phyloP scores from a whole-genome alignment of 352 stramenopile genomes.

The Halophytophthora batemanensis region DNA sequence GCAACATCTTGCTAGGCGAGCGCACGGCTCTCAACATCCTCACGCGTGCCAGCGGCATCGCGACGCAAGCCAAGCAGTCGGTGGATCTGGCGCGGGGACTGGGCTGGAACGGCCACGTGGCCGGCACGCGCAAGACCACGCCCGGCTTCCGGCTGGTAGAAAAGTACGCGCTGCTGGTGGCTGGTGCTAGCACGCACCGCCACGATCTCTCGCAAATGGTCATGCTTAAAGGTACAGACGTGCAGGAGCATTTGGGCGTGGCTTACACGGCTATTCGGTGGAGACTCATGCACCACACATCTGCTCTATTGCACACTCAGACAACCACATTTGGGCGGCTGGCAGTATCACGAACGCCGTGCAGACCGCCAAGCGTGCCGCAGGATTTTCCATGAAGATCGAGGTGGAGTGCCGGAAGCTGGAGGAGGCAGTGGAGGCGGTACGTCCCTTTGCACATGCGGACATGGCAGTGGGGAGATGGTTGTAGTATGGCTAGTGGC shows the following conservation, averaged over 20 bases:
- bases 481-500: too few species aligned
- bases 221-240: conserved; percentile 94
- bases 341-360: conserved; percentile 96
- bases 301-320: conserved; percentile 19
- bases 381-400: conserved; percentile 98
- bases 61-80: conserved; percentile 78
- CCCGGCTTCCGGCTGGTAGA: conserved; percentile 98
- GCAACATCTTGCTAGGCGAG: conserved; percentile 94
- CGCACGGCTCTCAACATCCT: conserved; percentile 97
- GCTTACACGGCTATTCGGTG: neutral
- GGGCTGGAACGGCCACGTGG: conserved; percentile 92
- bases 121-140: conserved; percentile 98
- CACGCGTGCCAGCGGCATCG: conserved; percentile 94
- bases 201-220: conserved; percentile 99
- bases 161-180: conserved; percentile 98
- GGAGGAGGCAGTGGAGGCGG: conserved; percentile 93
- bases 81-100: conserved; percentile 62
- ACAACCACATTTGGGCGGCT: conserved; percentile 98
- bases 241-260: neutral
- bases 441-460: conserved; percentile 14
- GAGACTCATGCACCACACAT: neutral
- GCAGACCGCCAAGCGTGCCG: conserved; percentile 85
- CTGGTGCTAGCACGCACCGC: conserved; percentile 91
- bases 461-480: too few species aligned
- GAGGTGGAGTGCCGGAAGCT: conserved; percentile 96